Conservation (phyloP, 306 rosid genomes). For the Lotus japonicus region DNA sequence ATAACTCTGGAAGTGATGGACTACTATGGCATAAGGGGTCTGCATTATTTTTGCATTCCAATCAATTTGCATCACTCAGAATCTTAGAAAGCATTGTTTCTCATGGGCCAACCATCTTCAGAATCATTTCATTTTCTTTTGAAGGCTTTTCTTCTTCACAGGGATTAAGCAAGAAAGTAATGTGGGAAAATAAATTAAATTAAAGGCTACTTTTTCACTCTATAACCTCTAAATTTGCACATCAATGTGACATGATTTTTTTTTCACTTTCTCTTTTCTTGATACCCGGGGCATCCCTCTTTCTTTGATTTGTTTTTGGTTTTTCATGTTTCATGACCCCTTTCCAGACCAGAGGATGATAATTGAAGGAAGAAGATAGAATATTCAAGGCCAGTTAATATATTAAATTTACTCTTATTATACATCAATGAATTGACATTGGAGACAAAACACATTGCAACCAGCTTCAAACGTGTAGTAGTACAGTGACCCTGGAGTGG, state of each 20-base stretch:
- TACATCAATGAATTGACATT: background rate
- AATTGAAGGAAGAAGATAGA: conserved; percentile 7
- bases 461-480: background rate
- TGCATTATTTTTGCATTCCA: conserved; percentile 12
- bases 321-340: conserved; percentile 2
- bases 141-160: conserved; percentile 2
- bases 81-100: conserved; percentile 24
- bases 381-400: too few relatives aligned
- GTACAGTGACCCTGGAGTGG: too few relatives aligned
- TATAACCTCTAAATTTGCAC: conserved; percentile 1
- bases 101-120: conserved; percentile 23
- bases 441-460: background rate
- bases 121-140: conserved; percentile 17
- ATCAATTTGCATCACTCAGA: conserved; percentile 13
- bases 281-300: background rate
- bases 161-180: conserved; percentile 12
- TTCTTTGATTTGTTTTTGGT: conserved; percentile 7
- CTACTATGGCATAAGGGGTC: background rate
- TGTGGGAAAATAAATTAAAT: conserved; percentile 16
- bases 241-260: background rate
- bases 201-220: conserved; percentile 10
- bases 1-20: background rate
- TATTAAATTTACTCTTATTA: background rate
- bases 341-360: conserved; percentile 20
- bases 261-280: background rate